phyloP scores from a whole-genome alignment of 2,329 filamentous ascomycete genomes.

The Fusarium transvaalense region DNA sequence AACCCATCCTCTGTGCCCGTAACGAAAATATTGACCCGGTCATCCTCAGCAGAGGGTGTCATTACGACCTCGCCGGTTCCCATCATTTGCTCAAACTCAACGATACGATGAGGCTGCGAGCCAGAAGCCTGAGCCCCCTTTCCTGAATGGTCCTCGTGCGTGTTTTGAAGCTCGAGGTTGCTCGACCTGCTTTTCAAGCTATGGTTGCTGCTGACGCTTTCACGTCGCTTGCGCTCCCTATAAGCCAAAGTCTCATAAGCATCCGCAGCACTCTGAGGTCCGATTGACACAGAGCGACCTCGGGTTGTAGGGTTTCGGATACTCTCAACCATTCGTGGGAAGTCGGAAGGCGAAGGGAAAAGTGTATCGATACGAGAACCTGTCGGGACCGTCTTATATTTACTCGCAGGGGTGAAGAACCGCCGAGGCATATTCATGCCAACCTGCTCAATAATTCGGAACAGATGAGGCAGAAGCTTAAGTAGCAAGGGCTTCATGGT shows the following conservation, averaged over 20 bases:
- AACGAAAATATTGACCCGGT: constrained; percentile 53
- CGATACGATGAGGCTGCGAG: constrained; percentile 63
- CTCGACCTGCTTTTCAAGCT: constrained; percentile 61
- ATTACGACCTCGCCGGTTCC: constrained; percentile 69
- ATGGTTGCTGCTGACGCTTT: constrained; percentile 67
- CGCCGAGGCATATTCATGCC: constrained; percentile 85
- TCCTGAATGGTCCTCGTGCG: constrained; percentile 56
- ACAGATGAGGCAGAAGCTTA: constrained; percentile 83
- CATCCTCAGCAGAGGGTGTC: constrained; percentile 50
- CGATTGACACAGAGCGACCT: constrained; percentile 86
- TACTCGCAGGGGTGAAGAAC: constrained; percentile 90
- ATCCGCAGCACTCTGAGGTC: constrained; percentile 95
- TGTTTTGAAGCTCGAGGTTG: constrained; percentile 56
- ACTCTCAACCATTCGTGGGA: constrained; percentile 83
- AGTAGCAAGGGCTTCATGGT: constrained; percentile 87
- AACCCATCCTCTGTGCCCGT: constrained; percentile 60
- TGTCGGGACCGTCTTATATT: constrained; percentile 85
- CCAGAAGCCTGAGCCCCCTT: constrained; percentile 58
- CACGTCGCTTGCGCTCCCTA: constrained; percentile 73
- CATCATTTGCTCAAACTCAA: constrained; percentile 80
- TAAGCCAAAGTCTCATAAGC: constrained; percentile 96
- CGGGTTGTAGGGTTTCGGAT: constrained; percentile 79
- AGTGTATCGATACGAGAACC: constrained; percentile 83
- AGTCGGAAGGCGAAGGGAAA: constrained; percentile 87
- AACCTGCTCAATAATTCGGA: constrained; percentile 83